Evolutionary conservation across 1,284 basidiomycete genomes (phyloP).

Genomic region (Flammula alnicola): DNA sequence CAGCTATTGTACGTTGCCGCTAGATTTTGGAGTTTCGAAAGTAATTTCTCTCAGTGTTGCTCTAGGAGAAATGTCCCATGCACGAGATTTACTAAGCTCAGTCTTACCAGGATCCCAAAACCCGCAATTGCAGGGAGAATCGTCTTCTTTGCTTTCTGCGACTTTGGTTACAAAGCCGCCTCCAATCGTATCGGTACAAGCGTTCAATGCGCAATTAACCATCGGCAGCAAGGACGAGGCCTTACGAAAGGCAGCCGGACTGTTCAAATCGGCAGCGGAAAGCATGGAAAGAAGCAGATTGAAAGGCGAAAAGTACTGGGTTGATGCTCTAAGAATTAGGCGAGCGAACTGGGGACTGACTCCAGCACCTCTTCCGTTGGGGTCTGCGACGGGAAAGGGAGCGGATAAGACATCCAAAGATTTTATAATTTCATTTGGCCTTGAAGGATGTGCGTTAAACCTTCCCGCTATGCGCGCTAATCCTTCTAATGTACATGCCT

Average conservation of each 20-base stretch:
- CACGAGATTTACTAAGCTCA: slow-evolving; percentile 68
- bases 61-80: slow-evolving; percentile 76
- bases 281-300: slow-evolving; percentile 66
- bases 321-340: slow-evolving; percentile 75
- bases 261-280: slow-evolving; percentile 71
- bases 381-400: slow-evolving; percentile 69
- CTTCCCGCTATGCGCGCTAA: slow-evolving; percentile 13
- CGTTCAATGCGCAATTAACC: slow-evolving; percentile 74
- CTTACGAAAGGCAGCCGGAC: slow-evolving; percentile 67
- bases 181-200: slow-evolving; percentile 68
- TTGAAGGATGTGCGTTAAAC: slow-evolving; percentile 72
- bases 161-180: slow-evolving; percentile 68
- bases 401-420: slow-evolving; percentile 79
- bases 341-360: slow-evolving; percentile 77
- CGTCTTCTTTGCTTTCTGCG: slow-evolving; percentile 55
- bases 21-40: background rate
- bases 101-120: slow-evolving; percentile 44
- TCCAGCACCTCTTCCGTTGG: slow-evolving; percentile 74
- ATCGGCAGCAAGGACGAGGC: slow-evolving; percentile 81
- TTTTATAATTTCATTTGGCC: slow-evolving; percentile 75
- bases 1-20: slow-evolving; percentile 64
- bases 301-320: slow-evolving; percentile 75
- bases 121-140: slow-evolving; percentile 26
- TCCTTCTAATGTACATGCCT: slow-evolving; percentile 5
- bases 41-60: slow-evolving; percentile 56